phyloP scores from a whole-genome alignment of 192 early-diverging fungal species.

The Piromyces finnis region DNA sequence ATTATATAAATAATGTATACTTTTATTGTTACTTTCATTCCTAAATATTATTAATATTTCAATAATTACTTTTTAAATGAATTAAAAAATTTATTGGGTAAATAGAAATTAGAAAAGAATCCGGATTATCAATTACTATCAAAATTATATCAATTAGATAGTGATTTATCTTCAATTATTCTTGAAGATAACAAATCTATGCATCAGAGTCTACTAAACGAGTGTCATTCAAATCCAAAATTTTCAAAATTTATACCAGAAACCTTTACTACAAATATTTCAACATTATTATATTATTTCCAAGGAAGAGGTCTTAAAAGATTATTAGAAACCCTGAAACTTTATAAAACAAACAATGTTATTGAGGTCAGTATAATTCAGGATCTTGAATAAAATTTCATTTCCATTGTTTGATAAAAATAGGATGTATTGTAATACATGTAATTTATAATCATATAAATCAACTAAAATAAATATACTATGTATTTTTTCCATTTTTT shows the following conservation, averaged over 20 bases:
- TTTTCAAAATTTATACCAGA: background rate
- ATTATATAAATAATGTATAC: no score
- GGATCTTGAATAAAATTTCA: no score
- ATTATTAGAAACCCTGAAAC: background rate
- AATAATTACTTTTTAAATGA: no score
- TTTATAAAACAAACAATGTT: background rate
- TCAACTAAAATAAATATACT: no score
- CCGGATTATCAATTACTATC: background rate
- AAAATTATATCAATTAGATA: background rate
- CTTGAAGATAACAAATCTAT: background rate
- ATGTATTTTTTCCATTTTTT: no score
- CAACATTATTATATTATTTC: background rate
- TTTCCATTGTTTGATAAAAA: no score
- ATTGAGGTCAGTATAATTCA: background rate
- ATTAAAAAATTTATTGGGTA: no score
- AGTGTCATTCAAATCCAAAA: background rate
- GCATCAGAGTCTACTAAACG: background rate
- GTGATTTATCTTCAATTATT: background rate
- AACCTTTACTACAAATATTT: background rate
- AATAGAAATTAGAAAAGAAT: background rate
- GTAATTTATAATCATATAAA: no score
- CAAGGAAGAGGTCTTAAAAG: background rate
- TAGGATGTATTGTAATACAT: no score
- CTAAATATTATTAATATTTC: no score
- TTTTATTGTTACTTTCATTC: no score